These are phyloP conservation scores for Staphylotrichum tortipilum DNA, from an alignment of 495 filamentous ascomycete genomes.

Conservation along the genomic window DNA sequence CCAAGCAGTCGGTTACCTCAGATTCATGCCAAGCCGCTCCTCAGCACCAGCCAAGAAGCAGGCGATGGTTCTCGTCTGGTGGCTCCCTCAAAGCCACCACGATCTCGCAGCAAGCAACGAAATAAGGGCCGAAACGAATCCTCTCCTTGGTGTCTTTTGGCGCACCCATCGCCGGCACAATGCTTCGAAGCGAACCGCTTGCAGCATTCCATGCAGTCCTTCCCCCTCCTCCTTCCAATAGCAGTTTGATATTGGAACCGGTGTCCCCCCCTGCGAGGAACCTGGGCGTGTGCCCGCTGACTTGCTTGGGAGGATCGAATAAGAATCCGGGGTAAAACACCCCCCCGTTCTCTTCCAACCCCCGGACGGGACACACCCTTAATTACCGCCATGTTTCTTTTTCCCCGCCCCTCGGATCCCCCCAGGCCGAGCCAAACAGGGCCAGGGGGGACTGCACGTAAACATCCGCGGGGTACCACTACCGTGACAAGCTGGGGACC, in stretches of 20 bases:
- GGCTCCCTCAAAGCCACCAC: no score
- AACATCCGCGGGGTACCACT: neutral
- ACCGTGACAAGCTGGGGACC: neutral
- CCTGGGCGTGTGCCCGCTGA: neutral
- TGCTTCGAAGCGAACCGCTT: neutral
- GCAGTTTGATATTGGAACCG: neutral
- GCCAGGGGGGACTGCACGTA: neutral
- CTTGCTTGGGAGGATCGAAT: neutral
- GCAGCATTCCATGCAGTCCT: neutral
- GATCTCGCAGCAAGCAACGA: no score
- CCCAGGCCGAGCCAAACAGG: neutral
- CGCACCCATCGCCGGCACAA: neutral
- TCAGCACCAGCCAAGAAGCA: neutral
- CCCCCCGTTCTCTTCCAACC: no score
- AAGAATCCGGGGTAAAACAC: conserved; percentile 25
- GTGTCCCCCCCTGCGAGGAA: no score
- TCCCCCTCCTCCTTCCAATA: neutral
- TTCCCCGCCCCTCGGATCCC: conserved; percentile 2
- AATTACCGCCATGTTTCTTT: no score
- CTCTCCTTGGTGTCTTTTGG: no score
- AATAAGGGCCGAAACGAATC: no score
- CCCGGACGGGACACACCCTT: no score
- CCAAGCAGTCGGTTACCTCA: no score
- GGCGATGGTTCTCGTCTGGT: no score
- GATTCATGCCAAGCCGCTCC: neutral